These are phyloP conservation scores for Colletotrichum sp. DNA, from an alignment of 2,329 filamentous ascomycete species.

Conservation along the genomic window DNA sequence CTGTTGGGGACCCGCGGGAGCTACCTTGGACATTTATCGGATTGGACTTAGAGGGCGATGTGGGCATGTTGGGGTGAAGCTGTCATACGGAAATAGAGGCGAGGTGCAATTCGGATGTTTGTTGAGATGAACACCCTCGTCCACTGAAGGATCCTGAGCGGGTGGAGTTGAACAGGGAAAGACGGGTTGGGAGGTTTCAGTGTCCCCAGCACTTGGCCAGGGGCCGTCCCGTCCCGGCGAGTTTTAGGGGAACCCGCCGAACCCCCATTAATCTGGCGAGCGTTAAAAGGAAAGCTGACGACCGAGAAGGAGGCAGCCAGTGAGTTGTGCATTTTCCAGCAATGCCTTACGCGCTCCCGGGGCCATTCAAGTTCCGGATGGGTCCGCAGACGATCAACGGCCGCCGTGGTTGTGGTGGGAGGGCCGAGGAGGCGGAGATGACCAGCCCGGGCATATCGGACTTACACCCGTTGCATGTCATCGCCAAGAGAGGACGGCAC, in stretches of 20 bases:
- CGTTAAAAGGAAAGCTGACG: not conserved
- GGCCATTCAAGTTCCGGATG: not conserved
- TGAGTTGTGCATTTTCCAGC: not conserved
- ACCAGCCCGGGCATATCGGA: not conserved
- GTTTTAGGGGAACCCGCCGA: not conserved
- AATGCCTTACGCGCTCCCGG: not conserved
- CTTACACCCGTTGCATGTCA: not conserved
- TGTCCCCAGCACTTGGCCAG: not conserved
- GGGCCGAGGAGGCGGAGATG: not conserved
- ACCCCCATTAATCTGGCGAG: not conserved
- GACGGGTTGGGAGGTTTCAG: not conserved
- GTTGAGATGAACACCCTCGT: slow-evolving; percentile 4
- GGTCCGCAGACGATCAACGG: not conserved
- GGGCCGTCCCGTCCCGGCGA: not conserved
- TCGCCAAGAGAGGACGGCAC: not conserved
- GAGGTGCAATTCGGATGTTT: not conserved
- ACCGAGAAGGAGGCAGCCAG: not conserved
- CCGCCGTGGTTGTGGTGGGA: not conserved
- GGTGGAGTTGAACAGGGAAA: not conserved
- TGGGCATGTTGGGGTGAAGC: slow-evolving; percentile 15
- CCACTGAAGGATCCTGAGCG: not conserved
- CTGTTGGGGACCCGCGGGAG: not conserved
- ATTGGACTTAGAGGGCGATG: not conserved
- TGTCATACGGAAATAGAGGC: not conserved
- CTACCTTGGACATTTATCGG: not conserved